Evolutionary conservation across 192 early-diverging fungal genomes (phyloP), one percentile per base, ranked within the genome.

Genomic region (Coemansia sp.): DNA sequence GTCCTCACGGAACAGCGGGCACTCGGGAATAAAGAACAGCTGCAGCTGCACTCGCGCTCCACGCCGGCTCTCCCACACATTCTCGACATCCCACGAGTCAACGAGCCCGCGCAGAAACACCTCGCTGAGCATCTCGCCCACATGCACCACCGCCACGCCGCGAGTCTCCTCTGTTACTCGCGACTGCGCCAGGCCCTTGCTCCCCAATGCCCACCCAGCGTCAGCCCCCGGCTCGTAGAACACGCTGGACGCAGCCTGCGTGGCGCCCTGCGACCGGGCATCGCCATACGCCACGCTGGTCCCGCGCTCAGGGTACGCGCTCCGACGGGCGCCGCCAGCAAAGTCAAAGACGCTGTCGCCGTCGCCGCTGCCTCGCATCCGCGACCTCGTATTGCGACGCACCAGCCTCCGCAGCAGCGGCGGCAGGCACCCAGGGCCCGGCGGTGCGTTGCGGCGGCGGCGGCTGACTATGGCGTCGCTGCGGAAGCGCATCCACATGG

Each of bases 401-500:
- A 82, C 64, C 24, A 82, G 67, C 62, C 63, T 73, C 31, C 69
- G 70, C 57, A 77, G 66, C 46, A 77, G 50, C 23, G 79, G 74
- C 18, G 79, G 79, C 37, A 76, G 28, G 56, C 79, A 76, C 6
- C 79, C 65, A 1, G 67, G 65, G 21, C 16, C 8, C 69, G 42
- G 10, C 55, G 43, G 53, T 4, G 31, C 31, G 20, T 46, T 39
- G 31, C 28, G 35, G 33, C 65, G 60, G 9, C 62, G 43, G 28
- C 64, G 70, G 60, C 65, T 37, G 66, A 74, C 71, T n/a, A 75
- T 74, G 16, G 79, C 74, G 18, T 82, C 75, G 65, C 75, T 76
- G 59, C 74, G 70, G 75, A 82, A 76, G 23, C 79, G 74, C 79
- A 82, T 74, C 74, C 74, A 82, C 74, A 82, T 82, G 24, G 79